Evolutionary conservation across 1,139 yeast genomes (phyloP), one percentile per base, ranked within the genome.

Genomic region (Kazachstania sp.): DNA sequence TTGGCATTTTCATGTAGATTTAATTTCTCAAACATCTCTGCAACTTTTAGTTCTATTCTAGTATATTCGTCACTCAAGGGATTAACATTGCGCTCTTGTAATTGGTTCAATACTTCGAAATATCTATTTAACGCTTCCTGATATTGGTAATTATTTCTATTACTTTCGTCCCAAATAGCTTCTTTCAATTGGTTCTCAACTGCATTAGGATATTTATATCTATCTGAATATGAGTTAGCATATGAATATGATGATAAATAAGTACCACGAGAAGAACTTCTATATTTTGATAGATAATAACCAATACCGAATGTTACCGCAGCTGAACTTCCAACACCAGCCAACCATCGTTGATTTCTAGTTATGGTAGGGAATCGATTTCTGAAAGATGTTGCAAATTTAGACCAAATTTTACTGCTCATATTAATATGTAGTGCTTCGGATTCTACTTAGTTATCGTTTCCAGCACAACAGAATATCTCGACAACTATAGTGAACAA

Each of bases 161-260:
- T 77, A 46, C 84, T 75, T 64, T 90, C 97, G 2, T 94, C 92
- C 84, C 92, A 80, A 7, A 90, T 68, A 0, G 86, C 97, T 57
- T 80, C 77, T 40, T 95, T 72, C 54, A 88, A 32, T 13, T 32
- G 35, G 16, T 41, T 26, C 3, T 19, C 29, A 3, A 42, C 42
- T 2, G 36, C 3, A 9, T 6, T 30, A 4, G 49, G 49, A 29
- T 47, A 47, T 7, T 37, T 26, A 13, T 37, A 39, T 4, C 32
- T 13, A 5, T 28, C 32, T 12, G 18, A 16, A 37, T 40, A 41
- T n/a, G 28, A 13, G 7, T 18, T 15, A 13, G 38, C 15, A 31
- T 45, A 36, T 3, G 47, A 20, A 37, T 39, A 30, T 19, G 16
- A 23, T 15, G 43, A 29, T 34, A 37, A 37, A 8, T n/a, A 19